These are phyloP conservation scores for Stipa capillata DNA, from an alignment of 176 grass and related monocot genomes.

Conservation along the genomic window DNA sequence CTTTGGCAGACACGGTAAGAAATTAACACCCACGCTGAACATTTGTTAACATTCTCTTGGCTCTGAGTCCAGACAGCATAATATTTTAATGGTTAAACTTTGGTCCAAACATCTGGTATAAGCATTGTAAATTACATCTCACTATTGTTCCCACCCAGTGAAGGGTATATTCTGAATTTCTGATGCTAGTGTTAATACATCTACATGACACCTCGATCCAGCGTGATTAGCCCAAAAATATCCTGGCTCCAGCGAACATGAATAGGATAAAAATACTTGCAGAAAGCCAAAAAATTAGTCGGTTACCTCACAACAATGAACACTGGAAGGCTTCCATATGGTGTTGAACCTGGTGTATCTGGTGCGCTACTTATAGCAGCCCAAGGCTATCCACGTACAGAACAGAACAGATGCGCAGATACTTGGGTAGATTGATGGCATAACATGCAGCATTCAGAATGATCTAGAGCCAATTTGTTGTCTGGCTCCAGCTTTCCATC, in stretches of 20 bases:
- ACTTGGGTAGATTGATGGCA: slow-evolving; percentile 8
- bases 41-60: neutral
- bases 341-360: neutral
- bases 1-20: neutral
- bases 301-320: slow-evolving; percentile 20
- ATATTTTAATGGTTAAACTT: neutral
- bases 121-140: neutral
- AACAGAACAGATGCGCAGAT: slow-evolving; percentile 10
- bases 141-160: neutral
- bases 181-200: neutral
- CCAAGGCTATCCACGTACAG: neutral
- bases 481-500: neutral
- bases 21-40: neutral
- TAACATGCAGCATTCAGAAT: neutral
- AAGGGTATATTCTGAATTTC: neutral
- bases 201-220: neutral
- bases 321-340: slow-evolving; percentile 2
- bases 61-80: neutral
- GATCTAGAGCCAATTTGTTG: neutral
- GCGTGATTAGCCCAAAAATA: neutral
- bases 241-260: neutral
- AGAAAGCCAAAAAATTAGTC: neutral
- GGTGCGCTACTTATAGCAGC: slow-evolving; percentile 25
- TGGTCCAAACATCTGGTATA: neutral
- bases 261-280: neutral